A percentile compares a stretch with the other conserved stretches of the same genome.
Evolutionary conservation across 176 grass and related monocot genomes (phyloP).

Genomic region (Tillandsia fasciculata): DNA sequence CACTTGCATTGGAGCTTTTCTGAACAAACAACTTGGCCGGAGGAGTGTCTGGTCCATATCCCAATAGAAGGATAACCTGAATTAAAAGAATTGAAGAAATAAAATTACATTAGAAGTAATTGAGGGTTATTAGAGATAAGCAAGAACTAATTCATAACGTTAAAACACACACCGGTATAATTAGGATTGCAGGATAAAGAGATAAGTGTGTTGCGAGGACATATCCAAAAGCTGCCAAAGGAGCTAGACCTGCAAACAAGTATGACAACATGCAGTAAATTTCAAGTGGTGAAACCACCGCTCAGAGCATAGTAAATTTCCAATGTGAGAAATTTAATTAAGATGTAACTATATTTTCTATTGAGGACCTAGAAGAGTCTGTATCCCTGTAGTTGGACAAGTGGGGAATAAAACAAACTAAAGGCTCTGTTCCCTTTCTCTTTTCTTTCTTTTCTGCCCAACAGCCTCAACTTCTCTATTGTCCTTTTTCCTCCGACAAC

Average conservation of each 20-base stretch:
- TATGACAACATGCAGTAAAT: not conserved
- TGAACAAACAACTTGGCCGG: constrained; percentile 53
- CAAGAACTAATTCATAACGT: not conserved
- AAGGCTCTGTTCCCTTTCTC: no score
- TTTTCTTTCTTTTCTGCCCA: no score
- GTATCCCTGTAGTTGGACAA: no score
- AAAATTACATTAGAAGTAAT: not conserved
- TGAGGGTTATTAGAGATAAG: no score
- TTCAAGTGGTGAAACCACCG: not conserved
- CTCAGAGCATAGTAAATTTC: constrained; percentile 7
- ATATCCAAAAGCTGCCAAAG: constrained; percentile 95
- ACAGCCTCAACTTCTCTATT: no score
- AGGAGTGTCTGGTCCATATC: constrained; percentile 74
- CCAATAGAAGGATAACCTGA: constrained; percentile 76
- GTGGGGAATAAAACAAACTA: not conserved
- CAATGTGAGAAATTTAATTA: no score
- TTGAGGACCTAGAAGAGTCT: no score
- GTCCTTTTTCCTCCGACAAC: no score
- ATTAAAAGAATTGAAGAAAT: constrained; percentile 12
- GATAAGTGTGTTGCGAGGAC: constrained; percentile 80
- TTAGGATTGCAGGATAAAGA: constrained; percentile 80
- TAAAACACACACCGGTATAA: constrained; percentile 53
- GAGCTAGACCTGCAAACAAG: constrained; percentile 48
- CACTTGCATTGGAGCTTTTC: constrained; percentile 27
- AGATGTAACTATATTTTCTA: no score